Evolutionary conservation across 306 rosid species (phyloP).

Genomic region (Prosopis cineraria): DNA sequence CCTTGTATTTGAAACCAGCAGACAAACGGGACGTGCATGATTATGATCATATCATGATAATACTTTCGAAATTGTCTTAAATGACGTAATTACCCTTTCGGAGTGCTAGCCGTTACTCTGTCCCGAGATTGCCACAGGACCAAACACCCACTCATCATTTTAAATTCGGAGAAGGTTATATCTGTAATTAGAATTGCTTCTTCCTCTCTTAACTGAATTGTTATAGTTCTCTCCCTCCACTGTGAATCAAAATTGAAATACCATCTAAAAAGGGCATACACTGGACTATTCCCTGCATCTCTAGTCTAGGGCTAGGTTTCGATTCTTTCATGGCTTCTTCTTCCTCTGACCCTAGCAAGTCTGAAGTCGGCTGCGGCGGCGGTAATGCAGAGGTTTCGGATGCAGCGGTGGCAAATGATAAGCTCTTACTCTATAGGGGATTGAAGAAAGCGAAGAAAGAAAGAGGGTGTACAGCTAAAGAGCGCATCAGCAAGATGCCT

Average conservation of each 20-base stretch:
- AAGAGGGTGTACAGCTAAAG: slow-evolving; percentile 79
- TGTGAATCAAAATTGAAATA: slow-evolving; percentile 30
- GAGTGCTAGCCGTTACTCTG: slow-evolving; percentile 84
- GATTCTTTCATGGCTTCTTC: slow-evolving; percentile 62
- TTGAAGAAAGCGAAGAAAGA: slow-evolving; percentile 79
- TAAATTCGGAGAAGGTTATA: slow-evolving; percentile 41
- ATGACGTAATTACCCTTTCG: slow-evolving; percentile 48
- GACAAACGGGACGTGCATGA: slow-evolving; percentile 50
- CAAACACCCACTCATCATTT: slow-evolving; percentile 31
- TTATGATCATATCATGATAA: background rate
- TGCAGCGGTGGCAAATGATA: slow-evolving; percentile 52
- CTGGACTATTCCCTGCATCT: background rate
- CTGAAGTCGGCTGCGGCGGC: slow-evolving; percentile 48
- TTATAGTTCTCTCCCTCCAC: slow-evolving; percentile 33
- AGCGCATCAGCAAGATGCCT: slow-evolving; percentile 86
- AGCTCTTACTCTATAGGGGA: slow-evolving; percentile 63
- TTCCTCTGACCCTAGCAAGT: slow-evolving; percentile 64
- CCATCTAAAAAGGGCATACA: background rate
- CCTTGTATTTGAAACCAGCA: slow-evolving; percentile 21
- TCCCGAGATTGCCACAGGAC: background rate
- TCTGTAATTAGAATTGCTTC: slow-evolving; percentile 36
- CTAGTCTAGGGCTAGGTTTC: slow-evolving; percentile 44
- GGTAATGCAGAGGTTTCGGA: slow-evolving; percentile 46
- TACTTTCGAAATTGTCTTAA: slow-evolving; percentile 38
- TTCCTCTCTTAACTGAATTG: background rate